phyloP scores from a whole-genome alignment of 2,329 filamentous ascomycete species.

The Periconia sp. region DNA sequence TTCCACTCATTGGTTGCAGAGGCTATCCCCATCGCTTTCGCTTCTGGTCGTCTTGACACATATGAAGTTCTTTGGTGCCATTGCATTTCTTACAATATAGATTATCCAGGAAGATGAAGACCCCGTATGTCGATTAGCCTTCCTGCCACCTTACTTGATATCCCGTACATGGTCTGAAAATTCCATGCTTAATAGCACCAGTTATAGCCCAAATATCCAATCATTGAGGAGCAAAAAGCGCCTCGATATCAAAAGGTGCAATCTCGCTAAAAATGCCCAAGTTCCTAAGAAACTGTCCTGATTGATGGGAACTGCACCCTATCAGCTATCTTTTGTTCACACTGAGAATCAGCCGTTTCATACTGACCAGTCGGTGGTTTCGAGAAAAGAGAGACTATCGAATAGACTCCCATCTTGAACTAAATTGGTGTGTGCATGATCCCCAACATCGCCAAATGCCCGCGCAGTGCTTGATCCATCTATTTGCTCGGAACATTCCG shows the following conservation, averaged over 20 bases:
- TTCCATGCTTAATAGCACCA: no score
- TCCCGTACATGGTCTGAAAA: no score
- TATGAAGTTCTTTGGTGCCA: no score
- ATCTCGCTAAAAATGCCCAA: background rate
- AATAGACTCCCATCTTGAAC: background rate
- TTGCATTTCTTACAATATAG: no score
- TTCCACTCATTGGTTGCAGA: background rate
- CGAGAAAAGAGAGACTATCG: background rate
- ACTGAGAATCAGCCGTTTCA: background rate
- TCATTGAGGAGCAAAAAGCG: background rate
- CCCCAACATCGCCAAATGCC: background rate
- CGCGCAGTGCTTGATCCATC: background rate
- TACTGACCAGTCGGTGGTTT: background rate
- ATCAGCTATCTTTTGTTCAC: background rate
- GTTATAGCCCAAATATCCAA: no score
- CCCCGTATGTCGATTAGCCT: no score
- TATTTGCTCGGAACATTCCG: background rate
- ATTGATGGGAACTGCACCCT: background rate
- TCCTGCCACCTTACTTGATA: no score
- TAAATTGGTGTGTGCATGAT: background rate
- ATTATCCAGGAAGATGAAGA: no score
- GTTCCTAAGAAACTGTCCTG: background rate
- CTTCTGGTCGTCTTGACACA: background rate
- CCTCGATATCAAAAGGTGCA: background rate
- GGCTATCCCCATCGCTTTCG: background rate